Evolutionary conservation across 371 early-diverging fungal genomes (phyloP).

Genomic region (Smittium mucronatum): DNA sequence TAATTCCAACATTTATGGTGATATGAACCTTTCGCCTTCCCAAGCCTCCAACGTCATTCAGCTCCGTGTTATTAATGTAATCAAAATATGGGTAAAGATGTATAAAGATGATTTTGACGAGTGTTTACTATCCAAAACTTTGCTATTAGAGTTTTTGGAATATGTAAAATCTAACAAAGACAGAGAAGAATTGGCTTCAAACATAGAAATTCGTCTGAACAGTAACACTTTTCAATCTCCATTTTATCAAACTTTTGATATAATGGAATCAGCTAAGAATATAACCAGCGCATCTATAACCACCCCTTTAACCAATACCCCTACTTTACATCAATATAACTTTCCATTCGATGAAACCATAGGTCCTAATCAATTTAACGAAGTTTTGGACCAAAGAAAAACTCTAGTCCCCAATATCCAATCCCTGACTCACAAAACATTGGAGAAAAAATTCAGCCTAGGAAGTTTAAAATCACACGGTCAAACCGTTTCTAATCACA

Average conservation of each 20-base stretch:
- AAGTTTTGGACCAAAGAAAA: background rate
- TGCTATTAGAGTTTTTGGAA: constrained; percentile 33
- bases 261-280: background rate
- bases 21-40: constrained; percentile 3
- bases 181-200: constrained; percentile 27
- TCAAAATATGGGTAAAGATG: constrained; percentile 47
- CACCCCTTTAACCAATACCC: background rate
- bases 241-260: background rate
- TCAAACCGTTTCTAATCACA: background rate
- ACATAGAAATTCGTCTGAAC: background rate
- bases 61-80: constrained; percentile 42
- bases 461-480: background rate
- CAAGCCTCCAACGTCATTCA: constrained; percentile 39
- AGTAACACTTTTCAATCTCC: background rate
- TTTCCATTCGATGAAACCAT: background rate
- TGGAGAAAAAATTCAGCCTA: background rate
- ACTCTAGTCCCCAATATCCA: background rate
- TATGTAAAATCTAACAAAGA: constrained; percentile 21
- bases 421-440: background rate
- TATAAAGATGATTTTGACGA: constrained; percentile 38
- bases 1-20: background rate
- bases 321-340: background rate
- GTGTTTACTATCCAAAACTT: constrained; percentile 25
- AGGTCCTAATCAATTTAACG: background rate
- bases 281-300: background rate